Evolutionary conservation across 2,329 filamentous ascomycete species (phyloP).

Genomic region (Periglandula ipomoeae): DNA sequence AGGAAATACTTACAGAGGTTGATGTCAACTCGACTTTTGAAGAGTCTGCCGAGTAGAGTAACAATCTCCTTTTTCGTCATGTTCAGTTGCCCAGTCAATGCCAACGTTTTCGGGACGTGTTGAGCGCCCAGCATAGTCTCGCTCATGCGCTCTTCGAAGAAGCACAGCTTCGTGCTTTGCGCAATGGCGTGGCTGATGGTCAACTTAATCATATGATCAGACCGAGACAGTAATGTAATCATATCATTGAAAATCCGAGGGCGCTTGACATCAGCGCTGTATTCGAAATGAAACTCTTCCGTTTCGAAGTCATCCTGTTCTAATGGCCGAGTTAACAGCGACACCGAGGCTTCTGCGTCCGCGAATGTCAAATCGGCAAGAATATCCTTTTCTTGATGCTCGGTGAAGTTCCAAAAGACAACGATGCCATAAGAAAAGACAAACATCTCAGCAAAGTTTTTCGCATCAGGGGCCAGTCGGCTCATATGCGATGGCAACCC

Average conservation of each 20-base stretch:
- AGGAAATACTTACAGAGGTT: constrained; percentile 69
- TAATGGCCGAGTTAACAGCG: constrained; percentile 69
- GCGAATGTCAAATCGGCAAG: constrained; percentile 91
- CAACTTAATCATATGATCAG: constrained; percentile 97
- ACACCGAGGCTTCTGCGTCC: constrained; percentile 51
- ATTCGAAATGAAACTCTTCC: constrained; percentile 98
- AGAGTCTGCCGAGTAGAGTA: constrained; percentile 79
- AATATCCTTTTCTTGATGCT: constrained; percentile 92
- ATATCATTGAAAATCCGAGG: constrained; percentile 98
- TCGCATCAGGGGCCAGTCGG: constrained; percentile 58
- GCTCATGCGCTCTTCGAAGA: constrained; percentile 94
- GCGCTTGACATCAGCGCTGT: constrained; percentile 74
- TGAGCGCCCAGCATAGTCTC: constrained; percentile 90
- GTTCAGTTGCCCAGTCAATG: constrained; percentile 79
- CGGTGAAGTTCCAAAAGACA: constrained; percentile 98
- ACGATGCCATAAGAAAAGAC: constrained; percentile 96
- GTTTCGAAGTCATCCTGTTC: constrained; percentile 91
- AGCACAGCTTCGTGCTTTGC: constrained; percentile 91
- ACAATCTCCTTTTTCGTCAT: constrained; percentile 91
- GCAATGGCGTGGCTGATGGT: constrained; percentile 96
- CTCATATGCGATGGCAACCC: constrained; percentile 40
- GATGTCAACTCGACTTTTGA: constrained; percentile 91
- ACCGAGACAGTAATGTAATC: constrained; percentile 86
- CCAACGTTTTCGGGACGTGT: constrained; percentile 80
- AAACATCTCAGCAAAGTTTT: constrained; percentile 89